A percentile compares a stretch with the other conserved stretches of the same genome.
Evolutionary conservation across 2,329 filamentous ascomycete genomes (phyloP).

Genomic region (Didymella glomerata): DNA sequence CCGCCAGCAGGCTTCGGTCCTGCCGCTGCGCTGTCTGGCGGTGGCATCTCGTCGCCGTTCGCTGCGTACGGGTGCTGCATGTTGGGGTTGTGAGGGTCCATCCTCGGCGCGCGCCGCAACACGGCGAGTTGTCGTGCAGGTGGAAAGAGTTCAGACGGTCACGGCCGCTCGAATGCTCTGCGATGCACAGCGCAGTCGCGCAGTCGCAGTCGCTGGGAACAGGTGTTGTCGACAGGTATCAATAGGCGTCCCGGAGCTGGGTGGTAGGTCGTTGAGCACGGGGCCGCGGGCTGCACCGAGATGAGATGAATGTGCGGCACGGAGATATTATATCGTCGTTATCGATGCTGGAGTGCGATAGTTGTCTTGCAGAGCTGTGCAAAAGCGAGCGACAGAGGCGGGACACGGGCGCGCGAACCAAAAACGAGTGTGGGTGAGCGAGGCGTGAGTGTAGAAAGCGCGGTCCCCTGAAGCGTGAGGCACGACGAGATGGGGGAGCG

Average conservation of each 20-base stretch:
- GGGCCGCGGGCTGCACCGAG: constrained; percentile 25
- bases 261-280: constrained; percentile 24
- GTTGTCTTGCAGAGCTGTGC: not conserved
- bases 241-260: constrained; percentile 11
- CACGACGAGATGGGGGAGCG: constrained; percentile 14
- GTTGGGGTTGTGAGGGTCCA: constrained; percentile 39
- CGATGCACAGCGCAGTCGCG: constrained; percentile 14
- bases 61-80: constrained; percentile 35
- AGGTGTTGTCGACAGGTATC: constrained; percentile 12
- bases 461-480: constrained; percentile 13
- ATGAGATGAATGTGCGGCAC: constrained; percentile 17
- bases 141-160: constrained; percentile 23
- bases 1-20: constrained; percentile 40
- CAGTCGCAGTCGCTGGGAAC: constrained; percentile 23
- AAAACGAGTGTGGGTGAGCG: constrained; percentile 20
- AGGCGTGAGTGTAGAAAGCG: constrained; percentile 9
- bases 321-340: constrained; percentile 21
- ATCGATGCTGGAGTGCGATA: constrained; percentile 13
- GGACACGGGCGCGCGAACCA: constrained; percentile 12
- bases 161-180: constrained; percentile 4
- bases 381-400: constrained; percentile 13
- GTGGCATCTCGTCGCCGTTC: constrained; percentile 24
- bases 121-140: constrained; percentile 25
- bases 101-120: constrained; percentile 39
- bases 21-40: constrained; percentile 30